Evolutionary conservation across 2,329 filamentous ascomycete genomes (phyloP).

Genomic region (Venturia oleaginea): DNA sequence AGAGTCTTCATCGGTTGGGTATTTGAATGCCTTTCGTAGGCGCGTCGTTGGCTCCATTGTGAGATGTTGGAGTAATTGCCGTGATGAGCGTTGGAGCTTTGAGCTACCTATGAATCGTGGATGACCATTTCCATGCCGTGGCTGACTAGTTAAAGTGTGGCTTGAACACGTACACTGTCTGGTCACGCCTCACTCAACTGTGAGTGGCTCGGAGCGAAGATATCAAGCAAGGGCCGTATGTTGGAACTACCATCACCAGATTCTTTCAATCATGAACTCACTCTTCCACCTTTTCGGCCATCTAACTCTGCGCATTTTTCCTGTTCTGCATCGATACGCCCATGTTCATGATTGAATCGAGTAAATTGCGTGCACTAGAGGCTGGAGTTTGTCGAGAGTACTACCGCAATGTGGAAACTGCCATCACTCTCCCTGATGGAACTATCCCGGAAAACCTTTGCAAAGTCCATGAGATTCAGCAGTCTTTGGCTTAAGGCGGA

Average conservation of each 20-base stretch:
- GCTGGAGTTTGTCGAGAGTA: background rate
- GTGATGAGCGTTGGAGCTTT: background rate
- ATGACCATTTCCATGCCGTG: background rate
- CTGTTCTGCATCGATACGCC: background rate
- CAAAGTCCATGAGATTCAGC: background rate
- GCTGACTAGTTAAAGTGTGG: background rate
- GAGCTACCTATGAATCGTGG: background rate
- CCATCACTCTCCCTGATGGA: background rate
- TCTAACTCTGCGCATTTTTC: background rate
- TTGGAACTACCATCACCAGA: background rate
- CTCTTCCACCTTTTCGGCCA: background rate
- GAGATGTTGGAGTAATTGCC: background rate
- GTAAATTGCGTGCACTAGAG: background rate
- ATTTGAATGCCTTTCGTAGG: conserved; percentile 68
- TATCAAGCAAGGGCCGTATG: background rate
- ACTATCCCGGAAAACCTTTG: background rate
- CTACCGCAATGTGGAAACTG: background rate
- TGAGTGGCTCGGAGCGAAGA: background rate
- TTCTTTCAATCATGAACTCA: too few species aligned
- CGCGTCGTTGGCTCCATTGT: conserved; percentile 40
- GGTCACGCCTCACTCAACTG: background rate
- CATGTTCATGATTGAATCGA: background rate
- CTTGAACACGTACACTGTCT: background rate
- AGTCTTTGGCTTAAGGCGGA: background rate
- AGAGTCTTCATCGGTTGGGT: conserved; percentile 53